phyloP scores from a whole-genome alignment of 1,139 yeast species.

The Magnusiomyces tetraspermus region DNA sequence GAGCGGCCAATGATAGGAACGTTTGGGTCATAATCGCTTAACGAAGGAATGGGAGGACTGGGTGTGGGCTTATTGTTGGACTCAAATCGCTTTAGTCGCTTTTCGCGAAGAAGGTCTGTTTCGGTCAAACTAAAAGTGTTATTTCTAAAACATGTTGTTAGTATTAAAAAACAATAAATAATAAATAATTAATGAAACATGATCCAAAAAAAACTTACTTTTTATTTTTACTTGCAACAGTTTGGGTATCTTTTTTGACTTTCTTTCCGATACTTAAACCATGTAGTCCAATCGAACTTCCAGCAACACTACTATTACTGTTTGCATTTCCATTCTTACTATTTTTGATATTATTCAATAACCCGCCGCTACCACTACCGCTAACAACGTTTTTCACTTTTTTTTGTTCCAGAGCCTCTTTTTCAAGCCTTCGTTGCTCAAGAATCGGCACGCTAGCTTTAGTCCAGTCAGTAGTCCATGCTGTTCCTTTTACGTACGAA shows the following conservation, averaged over 20 bases:
- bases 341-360: no score
- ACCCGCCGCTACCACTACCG: no score
- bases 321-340: no score
- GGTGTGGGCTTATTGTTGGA: slow-evolving; percentile 18
- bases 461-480: slow-evolving; percentile 55
- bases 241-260: slow-evolving; percentile 8
- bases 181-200: neutral
- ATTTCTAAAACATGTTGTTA: slow-evolving; percentile 7
- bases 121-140: slow-evolving; percentile 29
- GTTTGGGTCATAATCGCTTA: slow-evolving; percentile 10
- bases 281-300: neutral
- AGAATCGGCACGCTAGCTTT: slow-evolving; percentile 47
- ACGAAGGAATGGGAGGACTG: slow-evolving; percentile 5
- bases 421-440: slow-evolving; percentile 17
- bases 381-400: neutral
- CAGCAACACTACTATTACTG: neutral
- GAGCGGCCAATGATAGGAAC: slow-evolving; percentile 54
- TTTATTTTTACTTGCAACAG: slow-evolving; percentile 1
- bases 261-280: slow-evolving; percentile 8
- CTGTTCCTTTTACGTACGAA: slow-evolving; percentile 41
- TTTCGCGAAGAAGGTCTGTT: slow-evolving; percentile 33
- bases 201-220: slow-evolving; percentile 7
- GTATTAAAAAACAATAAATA: slow-evolving; percentile 1
- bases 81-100: slow-evolving; percentile 47
- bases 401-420: slow-evolving; percentile 2